Base-by-base conservation (phyloP, 148 eudicot species). In the Heliosperma pusillum region DNA sequence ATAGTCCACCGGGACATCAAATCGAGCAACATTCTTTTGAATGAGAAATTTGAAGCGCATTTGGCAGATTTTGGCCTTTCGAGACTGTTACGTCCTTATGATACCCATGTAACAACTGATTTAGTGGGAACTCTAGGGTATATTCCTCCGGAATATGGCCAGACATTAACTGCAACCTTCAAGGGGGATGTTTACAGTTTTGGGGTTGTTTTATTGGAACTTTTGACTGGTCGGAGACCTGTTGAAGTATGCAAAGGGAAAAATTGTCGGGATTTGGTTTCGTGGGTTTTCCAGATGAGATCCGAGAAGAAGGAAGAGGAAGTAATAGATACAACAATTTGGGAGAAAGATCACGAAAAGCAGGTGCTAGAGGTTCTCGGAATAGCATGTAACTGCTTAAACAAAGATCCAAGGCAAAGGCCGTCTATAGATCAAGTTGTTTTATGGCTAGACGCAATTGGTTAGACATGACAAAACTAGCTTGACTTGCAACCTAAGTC, bases 101-200 rank as follows among this genome's bases (percentile, higher is more conserved):
- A 93, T 70, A 93, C 97, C 11, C 98, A 93, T 74, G 98, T 93
- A 19, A 93, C 97, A 0, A 93, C 98, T 10, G 98, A 91, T 79
- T 85, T 93, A 81, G 97, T 91, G 11, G 98, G 98, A 17, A 93
- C 98, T 12, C 77, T 93, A 29, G 98, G 98, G 27, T 93, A 93
- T 74, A 93, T 93, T 65, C 98, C 98, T 62, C 98, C 98, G 1
- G 98, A 93, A 55, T 93, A 93, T 56, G 84, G 94, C 70, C 98
- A 93, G 77, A 87, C 93, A 27, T 66, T 91, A 75, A 86, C 88
- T 20, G 98, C 98, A 25, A 91, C 97, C 53, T 89, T 93, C 77
- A 91, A 90, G 71, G 98, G 98, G 5, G 98, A 93, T 72, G 97
- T 93, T 6, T 93, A 91, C 72, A 93, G 98, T 71, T 93, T 93